These are phyloP conservation scores for Fusarium concolor DNA, from an alignment of 2,329 filamentous ascomycete species.

Conservation along the genomic window DNA sequence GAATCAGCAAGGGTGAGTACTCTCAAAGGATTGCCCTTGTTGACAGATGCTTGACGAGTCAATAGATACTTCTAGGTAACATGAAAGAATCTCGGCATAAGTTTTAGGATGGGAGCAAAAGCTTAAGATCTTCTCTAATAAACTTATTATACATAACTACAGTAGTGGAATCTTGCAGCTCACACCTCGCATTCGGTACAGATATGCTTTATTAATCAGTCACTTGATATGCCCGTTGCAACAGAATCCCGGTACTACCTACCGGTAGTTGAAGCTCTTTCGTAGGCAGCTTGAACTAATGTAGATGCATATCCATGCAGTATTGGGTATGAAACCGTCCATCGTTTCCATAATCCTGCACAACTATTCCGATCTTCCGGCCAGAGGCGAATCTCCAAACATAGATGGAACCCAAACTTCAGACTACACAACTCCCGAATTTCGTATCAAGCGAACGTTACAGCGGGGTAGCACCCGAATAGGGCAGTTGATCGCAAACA, in stretches of 20 bases:
- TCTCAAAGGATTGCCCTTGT: conserved; percentile 6
- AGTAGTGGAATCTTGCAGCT: too few species aligned
- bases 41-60: not conserved
- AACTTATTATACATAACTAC: too few species aligned
- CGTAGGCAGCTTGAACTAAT: not conserved
- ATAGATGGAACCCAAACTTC: not conserved
- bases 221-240: not conserved
- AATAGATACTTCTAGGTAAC: not conserved
- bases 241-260: not conserved
- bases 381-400: not conserved
- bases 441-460: not conserved
- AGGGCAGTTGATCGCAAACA: conserved; percentile 6
- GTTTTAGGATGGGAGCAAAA: too few species aligned
- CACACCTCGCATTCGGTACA: too few species aligned
- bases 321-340: not conserved
- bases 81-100: too few species aligned
- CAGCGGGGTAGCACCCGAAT: conserved; percentile 20
- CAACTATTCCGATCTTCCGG: not conserved
- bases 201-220: not conserved
- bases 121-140: too few species aligned
- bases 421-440: not conserved
- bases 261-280: not conserved
- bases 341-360: not conserved
- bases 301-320: not conserved
- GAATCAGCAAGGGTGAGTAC: not conserved